Evolutionary conservation across 2,329 filamentous ascomycete species (phyloP).

Genomic region (Fusarium coffeatum): DNA sequence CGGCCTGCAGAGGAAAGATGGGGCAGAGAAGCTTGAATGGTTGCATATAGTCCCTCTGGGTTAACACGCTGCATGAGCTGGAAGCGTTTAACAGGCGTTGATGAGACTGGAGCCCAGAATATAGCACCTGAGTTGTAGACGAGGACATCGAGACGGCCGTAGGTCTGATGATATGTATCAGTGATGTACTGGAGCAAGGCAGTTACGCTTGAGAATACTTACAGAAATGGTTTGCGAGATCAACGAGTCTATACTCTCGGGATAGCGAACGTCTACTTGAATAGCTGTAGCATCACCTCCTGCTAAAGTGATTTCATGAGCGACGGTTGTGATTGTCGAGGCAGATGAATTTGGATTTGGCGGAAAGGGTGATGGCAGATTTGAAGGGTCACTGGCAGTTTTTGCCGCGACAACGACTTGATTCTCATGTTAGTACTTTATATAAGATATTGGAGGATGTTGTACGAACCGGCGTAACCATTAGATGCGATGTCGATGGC

Average conservation of each 20-base stretch:
- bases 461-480: constrained; percentile 72
- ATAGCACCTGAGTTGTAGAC: constrained; percentile 89
- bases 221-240: constrained; percentile 66
- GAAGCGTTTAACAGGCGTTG: constrained; percentile 81
- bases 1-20: constrained; percentile 70
- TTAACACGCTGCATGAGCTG: constrained; percentile 82
- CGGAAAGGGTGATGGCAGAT: constrained; percentile 68
- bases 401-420: constrained; percentile 81
- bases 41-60: constrained; percentile 79
- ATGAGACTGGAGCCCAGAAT: constrained; percentile 81
- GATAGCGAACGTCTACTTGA: constrained; percentile 75
- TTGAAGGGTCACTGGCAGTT: constrained; percentile 72
- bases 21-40: constrained; percentile 75
- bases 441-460: not conserved
- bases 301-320: constrained; percentile 74
- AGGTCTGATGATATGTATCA: constrained; percentile 53
- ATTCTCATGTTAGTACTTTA: not conserved
- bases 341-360: constrained; percentile 79
- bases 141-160: constrained; percentile 76
- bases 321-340: constrained; percentile 85
- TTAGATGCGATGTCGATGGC: constrained; percentile 79
- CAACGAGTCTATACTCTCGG: constrained; percentile 69
- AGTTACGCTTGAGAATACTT: not conserved
- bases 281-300: constrained; percentile 75
- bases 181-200: not conserved